phyloP scores from a whole-genome alignment of 2,329 filamentous ascomycete species.

The Nakataea oryzae region DNA sequence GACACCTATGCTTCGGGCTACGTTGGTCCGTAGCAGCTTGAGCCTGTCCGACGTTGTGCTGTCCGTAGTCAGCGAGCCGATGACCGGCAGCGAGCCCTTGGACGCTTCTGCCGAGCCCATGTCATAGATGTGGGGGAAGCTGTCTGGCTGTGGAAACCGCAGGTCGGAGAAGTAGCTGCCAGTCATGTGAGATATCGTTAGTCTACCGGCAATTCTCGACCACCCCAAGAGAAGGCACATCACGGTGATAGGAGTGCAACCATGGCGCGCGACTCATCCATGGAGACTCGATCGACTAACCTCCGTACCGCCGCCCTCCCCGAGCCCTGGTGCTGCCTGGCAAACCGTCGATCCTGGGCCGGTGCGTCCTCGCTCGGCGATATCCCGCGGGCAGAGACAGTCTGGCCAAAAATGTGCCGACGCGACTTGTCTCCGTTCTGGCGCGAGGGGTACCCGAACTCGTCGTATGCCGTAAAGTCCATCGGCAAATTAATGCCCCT shows the following conservation, averaged over 20 bases:
- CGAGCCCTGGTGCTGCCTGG: not conserved
- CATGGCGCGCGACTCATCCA: not conserved
- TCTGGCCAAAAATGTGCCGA: slow-evolving; percentile 31
- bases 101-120: slow-evolving; percentile 23
- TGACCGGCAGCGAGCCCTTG: slow-evolving; percentile 32
- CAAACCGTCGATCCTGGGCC: slow-evolving; percentile 8
- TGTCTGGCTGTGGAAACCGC: slow-evolving; percentile 69
- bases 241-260: not conserved
- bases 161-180: slow-evolving; percentile 23
- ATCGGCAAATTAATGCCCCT: slow-evolving; percentile 22
- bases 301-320: slow-evolving; percentile 5
- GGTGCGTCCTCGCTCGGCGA: slow-evolving; percentile 14
- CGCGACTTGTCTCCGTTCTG: slow-evolving; percentile 14
- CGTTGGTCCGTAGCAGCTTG: slow-evolving; percentile 53
- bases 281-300: slow-evolving; percentile 2
- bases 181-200: slow-evolving; percentile 4
- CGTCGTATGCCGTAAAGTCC: slow-evolving; percentile 28
- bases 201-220: slow-evolving; percentile 7
- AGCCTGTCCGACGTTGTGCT: slow-evolving; percentile 61
- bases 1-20: slow-evolving; percentile 51
- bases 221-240: not conserved
- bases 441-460: slow-evolving; percentile 15
- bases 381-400: slow-evolving; percentile 21
- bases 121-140: slow-evolving; percentile 68
- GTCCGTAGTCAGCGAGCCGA: slow-evolving; percentile 60